Percentiles rank a stretch among this genome's conserved stretches.
phyloP scores from a whole-genome alignment of 2,329 filamentous ascomycete genomes.

The Aspergillus puulaauensis region DNA sequence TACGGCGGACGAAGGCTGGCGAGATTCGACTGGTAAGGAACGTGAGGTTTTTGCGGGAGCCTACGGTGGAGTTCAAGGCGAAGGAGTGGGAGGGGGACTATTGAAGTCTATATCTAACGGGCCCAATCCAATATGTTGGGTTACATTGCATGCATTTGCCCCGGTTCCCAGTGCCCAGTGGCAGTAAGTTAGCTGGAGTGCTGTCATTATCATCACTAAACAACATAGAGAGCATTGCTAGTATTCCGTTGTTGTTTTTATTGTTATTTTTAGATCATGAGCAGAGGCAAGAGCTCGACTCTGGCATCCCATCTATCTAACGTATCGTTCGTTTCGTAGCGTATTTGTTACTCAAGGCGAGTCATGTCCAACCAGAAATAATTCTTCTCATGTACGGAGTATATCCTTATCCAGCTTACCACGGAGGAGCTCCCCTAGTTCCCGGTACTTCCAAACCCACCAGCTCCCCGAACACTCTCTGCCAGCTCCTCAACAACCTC shows the following conservation, averaged over 20 bases:
- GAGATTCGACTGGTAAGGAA: constrained; percentile 84
- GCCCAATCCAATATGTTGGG: background rate
- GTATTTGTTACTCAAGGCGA: background rate
- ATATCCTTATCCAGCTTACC: background rate
- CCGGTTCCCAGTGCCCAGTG: background rate
- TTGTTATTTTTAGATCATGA: constrained; percentile 1
- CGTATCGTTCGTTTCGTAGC: background rate
- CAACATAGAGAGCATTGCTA: background rate
- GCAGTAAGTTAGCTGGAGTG: no score
- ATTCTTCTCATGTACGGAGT: no score
- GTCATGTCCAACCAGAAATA: background rate
- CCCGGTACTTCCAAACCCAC: constrained; percentile 89
- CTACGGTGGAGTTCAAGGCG: constrained; percentile 64
- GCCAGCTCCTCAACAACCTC: constrained; percentile 85
- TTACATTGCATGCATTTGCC: background rate
- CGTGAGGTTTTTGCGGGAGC: constrained; percentile 65
- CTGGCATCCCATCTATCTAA: background rate
- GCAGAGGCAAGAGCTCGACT: background rate
- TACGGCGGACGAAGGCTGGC: constrained; percentile 77
- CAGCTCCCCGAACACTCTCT: constrained; percentile 84
- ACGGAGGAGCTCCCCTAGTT: background rate
- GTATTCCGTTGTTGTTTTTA: background rate
- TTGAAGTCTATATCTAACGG: background rate
- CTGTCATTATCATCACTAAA: background rate
- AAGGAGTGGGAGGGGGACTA: constrained; percentile 36